phyloP scores from a whole-genome alignment of 2,329 filamentous ascomycete genomes.

The Aspergillus niger region DNA sequence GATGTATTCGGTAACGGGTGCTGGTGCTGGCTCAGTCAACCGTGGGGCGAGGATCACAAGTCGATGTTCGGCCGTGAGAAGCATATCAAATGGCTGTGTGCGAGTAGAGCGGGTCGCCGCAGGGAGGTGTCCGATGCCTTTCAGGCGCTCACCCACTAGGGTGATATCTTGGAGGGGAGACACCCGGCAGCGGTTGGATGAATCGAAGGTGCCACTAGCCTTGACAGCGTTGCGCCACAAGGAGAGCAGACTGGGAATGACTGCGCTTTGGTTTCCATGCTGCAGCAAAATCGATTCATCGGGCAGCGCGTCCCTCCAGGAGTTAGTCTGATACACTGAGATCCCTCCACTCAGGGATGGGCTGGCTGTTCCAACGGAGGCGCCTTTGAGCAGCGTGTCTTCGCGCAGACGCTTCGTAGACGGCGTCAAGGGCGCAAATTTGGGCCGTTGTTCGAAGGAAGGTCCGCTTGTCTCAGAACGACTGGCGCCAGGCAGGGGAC shows the following conservation, averaged over 20 bases:
- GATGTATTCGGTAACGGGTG: slow-evolving; percentile 12
- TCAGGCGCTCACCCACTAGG: slow-evolving; percentile 45
- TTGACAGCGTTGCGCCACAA: slow-evolving; percentile 47
- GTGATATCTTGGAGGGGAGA: slow-evolving; percentile 42
- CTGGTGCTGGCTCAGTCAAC: slow-evolving; percentile 30
- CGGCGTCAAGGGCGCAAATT: slow-evolving; percentile 51
- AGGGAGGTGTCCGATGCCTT: slow-evolving; percentile 41
- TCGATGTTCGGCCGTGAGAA: slow-evolving; percentile 45
- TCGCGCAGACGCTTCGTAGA: slow-evolving; percentile 50
- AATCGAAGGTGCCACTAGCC: slow-evolving; percentile 41
- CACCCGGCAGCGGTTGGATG: slow-evolving; percentile 42
- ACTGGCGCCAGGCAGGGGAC: slow-evolving; percentile 23
- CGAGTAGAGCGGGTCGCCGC: slow-evolving; percentile 28
- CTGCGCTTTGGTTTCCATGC: slow-evolving; percentile 44
- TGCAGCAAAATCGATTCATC: slow-evolving; percentile 50
- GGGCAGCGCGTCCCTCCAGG: slow-evolving; percentile 36
- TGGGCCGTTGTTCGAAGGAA: slow-evolving; percentile 34
- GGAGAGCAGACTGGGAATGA: slow-evolving; percentile 47
- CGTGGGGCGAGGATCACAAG: slow-evolving; percentile 41
- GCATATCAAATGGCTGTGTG: slow-evolving; percentile 38
- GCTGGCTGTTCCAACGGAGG: slow-evolving; percentile 26
- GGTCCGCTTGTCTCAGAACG: slow-evolving; percentile 28
- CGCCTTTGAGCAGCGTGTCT: slow-evolving; percentile 47
- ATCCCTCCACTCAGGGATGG: slow-evolving; percentile 45
- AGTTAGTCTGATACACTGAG: slow-evolving; percentile 42